Percentiles rank a stretch among this genome's conserved stretches.
phyloP scores from a whole-genome alignment of 2,329 filamentous ascomycete species.

The Pseudogymnoascus sp. region DNA sequence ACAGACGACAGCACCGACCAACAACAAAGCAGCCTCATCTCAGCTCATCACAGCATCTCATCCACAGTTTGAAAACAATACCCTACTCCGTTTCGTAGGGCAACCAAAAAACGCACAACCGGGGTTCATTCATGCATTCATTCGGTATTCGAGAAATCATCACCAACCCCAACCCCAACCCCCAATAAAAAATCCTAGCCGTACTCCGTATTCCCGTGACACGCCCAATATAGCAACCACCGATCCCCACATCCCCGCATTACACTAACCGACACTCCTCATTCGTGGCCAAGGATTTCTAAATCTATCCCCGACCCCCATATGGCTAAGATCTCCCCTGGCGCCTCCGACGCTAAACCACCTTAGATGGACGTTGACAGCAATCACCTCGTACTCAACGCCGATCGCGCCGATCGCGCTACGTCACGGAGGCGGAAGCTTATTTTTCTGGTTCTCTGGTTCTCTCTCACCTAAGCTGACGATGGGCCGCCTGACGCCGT shows the following conservation, averaged over 20 bases:
- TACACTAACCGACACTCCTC: not conserved
- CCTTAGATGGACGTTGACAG: not conserved
- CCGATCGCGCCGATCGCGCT: not conserved
- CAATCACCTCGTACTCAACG: not conserved
- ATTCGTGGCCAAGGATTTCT: not conserved
- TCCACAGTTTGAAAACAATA: not conserved
- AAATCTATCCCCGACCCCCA: not conserved
- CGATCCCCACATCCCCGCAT: not conserved
- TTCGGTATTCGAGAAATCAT: not conserved
- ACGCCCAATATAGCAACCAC: not conserved
- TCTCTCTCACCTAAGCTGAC: not conserved
- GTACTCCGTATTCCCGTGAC: not conserved
- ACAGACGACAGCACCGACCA: not conserved
- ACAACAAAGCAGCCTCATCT: not conserved
- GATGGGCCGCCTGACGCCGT: not conserved
- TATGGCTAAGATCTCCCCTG: not conserved
- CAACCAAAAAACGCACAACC: not conserved
- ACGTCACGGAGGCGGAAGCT: slow-evolving; percentile 3
- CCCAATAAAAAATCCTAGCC: not conserved
- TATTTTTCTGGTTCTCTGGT: not conserved
- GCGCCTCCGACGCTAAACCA: not conserved
- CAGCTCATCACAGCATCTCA: not conserved
- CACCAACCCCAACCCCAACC: not conserved
- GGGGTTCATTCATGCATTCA: not conserved
- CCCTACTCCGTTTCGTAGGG: not conserved